Evolutionary conservation across 495 filamentous ascomycete genomes (phyloP).

Genomic region (Neurospora sp.): DNA sequence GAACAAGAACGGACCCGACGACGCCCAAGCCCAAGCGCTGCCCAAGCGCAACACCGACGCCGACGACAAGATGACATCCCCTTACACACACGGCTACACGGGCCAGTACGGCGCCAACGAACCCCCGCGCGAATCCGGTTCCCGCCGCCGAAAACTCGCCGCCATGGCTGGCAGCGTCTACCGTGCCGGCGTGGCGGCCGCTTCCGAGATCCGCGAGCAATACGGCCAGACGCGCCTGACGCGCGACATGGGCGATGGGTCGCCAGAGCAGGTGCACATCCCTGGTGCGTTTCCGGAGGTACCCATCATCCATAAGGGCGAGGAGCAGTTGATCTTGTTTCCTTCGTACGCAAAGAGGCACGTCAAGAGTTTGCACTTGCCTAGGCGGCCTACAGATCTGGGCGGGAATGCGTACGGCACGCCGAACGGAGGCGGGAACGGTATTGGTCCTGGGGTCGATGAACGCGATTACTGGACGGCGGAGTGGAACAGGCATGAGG

Average conservation of each 20-base stretch:
- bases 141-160: slow-evolving; percentile 68
- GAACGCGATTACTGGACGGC: slow-evolving; percentile 58
- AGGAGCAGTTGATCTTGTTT: slow-evolving; percentile 90
- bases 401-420: background rate
- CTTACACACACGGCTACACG: slow-evolving; percentile 20
- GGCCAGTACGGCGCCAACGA: slow-evolving; percentile 10
- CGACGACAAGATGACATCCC: slow-evolving; percentile 17
- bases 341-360: slow-evolving; percentile 79
- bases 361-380: slow-evolving; percentile 26
- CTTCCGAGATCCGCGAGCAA: slow-evolving; percentile 80
- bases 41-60: background rate
- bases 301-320: slow-evolving; percentile 62
- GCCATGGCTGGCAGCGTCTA: slow-evolving; percentile 38
- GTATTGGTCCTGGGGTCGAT: slow-evolving; percentile 15
- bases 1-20: background rate
- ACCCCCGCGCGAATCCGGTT: slow-evolving; percentile 48
- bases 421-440: slow-evolving; percentile 1
- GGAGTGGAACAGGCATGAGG: slow-evolving; percentile 61
- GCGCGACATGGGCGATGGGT: slow-evolving; percentile 18
- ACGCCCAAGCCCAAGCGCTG: background rate
- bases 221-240: slow-evolving; percentile 65
- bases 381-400: background rate
- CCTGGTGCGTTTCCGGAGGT: slow-evolving; percentile 75
- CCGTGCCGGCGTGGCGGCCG: slow-evolving; percentile 70
- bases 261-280: slow-evolving; percentile 46